Conservation (phyloP, 176 grass and related monocot species). For the Aechmea fasciata region DNA sequence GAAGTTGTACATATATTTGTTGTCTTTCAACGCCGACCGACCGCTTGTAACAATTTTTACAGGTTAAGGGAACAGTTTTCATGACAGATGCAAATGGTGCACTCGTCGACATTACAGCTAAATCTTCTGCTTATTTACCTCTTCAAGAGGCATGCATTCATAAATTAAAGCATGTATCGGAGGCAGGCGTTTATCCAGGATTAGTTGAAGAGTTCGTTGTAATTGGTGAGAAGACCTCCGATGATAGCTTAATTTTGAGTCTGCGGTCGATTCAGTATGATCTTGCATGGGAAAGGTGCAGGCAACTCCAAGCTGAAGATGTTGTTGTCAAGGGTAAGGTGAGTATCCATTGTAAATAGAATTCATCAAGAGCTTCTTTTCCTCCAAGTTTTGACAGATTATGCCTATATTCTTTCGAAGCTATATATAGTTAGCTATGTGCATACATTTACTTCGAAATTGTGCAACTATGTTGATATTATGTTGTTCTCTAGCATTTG, state of each 20-base stretch:
- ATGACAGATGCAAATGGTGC: slow-evolving; percentile 60
- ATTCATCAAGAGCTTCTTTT: too few relatives aligned
- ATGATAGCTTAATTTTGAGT: slow-evolving; percentile 83
- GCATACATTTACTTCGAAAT: too few relatives aligned
- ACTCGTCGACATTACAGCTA: slow-evolving; percentile 70
- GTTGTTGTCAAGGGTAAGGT: slow-evolving; percentile 60
- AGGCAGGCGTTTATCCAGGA: slow-evolving; percentile 73
- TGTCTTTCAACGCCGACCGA: too few relatives aligned
- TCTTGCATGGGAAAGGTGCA: slow-evolving; percentile 86
- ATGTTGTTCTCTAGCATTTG: too few relatives aligned
- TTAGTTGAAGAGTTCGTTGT: slow-evolving; percentile 73
- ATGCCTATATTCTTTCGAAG: too few relatives aligned
- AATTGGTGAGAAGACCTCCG: slow-evolving; percentile 54
- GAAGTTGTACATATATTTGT: too few relatives aligned
- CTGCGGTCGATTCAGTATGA: slow-evolving; percentile 68
- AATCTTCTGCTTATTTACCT: slow-evolving; percentile 72
- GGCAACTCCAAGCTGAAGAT: slow-evolving; percentile 93
- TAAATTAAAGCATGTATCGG: slow-evolving; percentile 54
- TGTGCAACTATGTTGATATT: too few relatives aligned
- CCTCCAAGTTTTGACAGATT: too few relatives aligned
- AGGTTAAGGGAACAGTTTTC: slow-evolving; percentile 83
- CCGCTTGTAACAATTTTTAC: slow-evolving; percentile 1
- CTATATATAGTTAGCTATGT: too few relatives aligned
- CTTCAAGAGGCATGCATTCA: slow-evolving; percentile 70
- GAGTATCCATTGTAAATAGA: slow-evolving; percentile 25